These are phyloP conservation scores for Oryza glaberrima DNA, from an alignment of 176 grass and related monocot species.

Conservation along the genomic window DNA sequence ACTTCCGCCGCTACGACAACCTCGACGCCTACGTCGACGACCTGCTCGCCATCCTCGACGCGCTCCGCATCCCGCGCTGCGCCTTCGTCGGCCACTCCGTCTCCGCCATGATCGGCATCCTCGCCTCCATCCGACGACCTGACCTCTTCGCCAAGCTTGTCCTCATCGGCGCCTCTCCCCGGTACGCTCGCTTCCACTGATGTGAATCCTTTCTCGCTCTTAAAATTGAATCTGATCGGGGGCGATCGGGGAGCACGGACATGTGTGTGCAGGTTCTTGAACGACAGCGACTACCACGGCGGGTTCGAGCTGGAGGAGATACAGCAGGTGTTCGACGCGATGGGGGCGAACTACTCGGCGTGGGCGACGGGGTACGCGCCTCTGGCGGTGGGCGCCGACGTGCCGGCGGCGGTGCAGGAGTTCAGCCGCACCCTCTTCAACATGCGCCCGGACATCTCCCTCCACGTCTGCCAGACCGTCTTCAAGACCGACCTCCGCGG, in stretches of 20 bases:
- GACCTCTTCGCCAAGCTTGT: conserved; percentile 90
- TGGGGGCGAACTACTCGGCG: conserved; percentile 84
- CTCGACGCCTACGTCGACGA: conserved; percentile 95
- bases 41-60: conserved; percentile 80
- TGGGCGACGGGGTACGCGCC: conserved; percentile 95
- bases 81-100: conserved; percentile 95
- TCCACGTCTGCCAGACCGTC: conserved; percentile 84
- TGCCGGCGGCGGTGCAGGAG: conserved; percentile 86
- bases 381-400: conserved; percentile 89
- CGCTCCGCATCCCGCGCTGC: conserved; percentile 69
- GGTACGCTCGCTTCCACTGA: conserved; percentile 18
- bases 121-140: conserved; percentile 81
- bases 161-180: conserved; percentile 85
- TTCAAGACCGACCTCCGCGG: conserved; percentile 89
- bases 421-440: conserved; percentile 99
- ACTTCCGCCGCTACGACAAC: conserved; percentile 82
- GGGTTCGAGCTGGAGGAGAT: conserved; percentile 88
- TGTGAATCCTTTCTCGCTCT: no score
- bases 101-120: conserved; percentile 97
- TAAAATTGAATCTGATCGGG: neutral
- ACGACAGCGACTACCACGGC: conserved; percentile 85
- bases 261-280: conserved; percentile 64
- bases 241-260: neutral
- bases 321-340: conserved; percentile 80
- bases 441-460: conserved; percentile 96